A percentile compares a stretch with the other conserved stretches of the same genome.
phyloP scores from a whole-genome alignment of 805 yeast species.

The Torulaspora gathmanii region DNA sequence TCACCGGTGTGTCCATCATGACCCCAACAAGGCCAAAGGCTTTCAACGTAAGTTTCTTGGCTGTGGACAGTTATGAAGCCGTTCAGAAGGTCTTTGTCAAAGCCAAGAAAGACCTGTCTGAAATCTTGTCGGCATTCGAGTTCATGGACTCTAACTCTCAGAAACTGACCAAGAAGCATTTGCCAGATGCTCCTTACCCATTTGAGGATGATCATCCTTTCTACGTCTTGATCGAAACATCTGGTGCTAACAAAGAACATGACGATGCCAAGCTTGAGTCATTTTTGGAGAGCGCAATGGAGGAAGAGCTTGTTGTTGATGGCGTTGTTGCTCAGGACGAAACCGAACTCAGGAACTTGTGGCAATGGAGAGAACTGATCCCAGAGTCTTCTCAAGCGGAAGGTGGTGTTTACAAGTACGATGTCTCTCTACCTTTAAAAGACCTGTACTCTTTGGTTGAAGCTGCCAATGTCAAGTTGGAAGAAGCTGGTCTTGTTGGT shows the following conservation, averaged over 20 bases:
- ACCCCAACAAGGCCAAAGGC: slow-evolving; percentile 87
- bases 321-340: slow-evolving; percentile 97
- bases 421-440: slow-evolving; percentile 82
- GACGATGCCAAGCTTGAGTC: slow-evolving; percentile 85
- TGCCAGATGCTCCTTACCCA: slow-evolving; percentile 61
- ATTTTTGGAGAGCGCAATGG: slow-evolving; percentile 82
- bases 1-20: slow-evolving; percentile 84
- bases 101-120: slow-evolving; percentile 75
- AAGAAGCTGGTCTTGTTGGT: slow-evolving; percentile 52
- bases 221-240: slow-evolving; percentile 86
- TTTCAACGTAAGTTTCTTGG: slow-evolving; percentile 83
- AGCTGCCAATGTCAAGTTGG: slow-evolving; percentile 61
- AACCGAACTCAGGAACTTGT: slow-evolving; percentile 71
- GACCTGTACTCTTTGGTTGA: slow-evolving; percentile 79
- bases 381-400: slow-evolving; percentile 80
- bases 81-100: slow-evolving; percentile 76
- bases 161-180: slow-evolving; percentile 54
- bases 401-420: slow-evolving; percentile 97
- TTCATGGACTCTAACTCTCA: slow-evolving; percentile 81
- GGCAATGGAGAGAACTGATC: slow-evolving; percentile 95
- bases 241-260: slow-evolving; percentile 92
- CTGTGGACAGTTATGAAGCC: slow-evolving; percentile 72
- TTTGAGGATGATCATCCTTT: slow-evolving; percentile 81
- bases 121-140: slow-evolving; percentile 87
- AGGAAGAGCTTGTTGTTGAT: slow-evolving; percentile 75